Evolutionary conservation across 129 eudicot species (phyloP).

Genomic region (Oenanthe sinensis): DNA sequence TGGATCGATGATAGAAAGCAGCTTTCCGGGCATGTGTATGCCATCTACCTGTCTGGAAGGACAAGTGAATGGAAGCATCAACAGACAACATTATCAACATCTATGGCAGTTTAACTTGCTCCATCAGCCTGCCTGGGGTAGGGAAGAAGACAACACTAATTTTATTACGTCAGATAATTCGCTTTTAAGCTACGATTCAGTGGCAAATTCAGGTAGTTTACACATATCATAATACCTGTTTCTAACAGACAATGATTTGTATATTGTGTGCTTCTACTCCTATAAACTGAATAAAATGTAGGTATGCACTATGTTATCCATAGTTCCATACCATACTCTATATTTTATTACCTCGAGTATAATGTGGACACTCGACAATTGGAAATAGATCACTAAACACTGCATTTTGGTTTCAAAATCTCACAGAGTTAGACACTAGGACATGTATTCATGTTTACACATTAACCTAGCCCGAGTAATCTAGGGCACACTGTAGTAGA

Average conservation of each 20-base stretch:
- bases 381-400: neutral
- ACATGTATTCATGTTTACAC: neutral
- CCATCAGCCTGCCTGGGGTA: slow-evolving; percentile 62
- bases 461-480: neutral
- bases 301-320: neutral
- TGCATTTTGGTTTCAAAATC: neutral
- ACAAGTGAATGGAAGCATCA: slow-evolving; percentile 29
- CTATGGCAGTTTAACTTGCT: slow-evolving; percentile 49
- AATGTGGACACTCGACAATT: neutral
- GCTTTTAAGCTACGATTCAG: slow-evolving; percentile 55
- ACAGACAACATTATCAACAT: slow-evolving; percentile 45
- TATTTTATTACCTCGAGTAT: neutral
- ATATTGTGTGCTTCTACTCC: neutral
- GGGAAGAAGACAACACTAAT: slow-evolving; percentile 52
- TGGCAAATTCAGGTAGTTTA: slow-evolving; percentile 59
- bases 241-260: neutral
- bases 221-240: neutral
- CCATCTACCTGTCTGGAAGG: slow-evolving; percentile 48
- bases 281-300: neutral
- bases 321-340: neutral
- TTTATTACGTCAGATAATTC: slow-evolving; percentile 60
- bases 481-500: neutral
- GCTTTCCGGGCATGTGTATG: slow-evolving; percentile 40
- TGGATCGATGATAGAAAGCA: slow-evolving; percentile 54
- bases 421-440: neutral